phyloP scores from a whole-genome alignment of 331 rosid species.

The Phaseolus coccineus region DNA sequence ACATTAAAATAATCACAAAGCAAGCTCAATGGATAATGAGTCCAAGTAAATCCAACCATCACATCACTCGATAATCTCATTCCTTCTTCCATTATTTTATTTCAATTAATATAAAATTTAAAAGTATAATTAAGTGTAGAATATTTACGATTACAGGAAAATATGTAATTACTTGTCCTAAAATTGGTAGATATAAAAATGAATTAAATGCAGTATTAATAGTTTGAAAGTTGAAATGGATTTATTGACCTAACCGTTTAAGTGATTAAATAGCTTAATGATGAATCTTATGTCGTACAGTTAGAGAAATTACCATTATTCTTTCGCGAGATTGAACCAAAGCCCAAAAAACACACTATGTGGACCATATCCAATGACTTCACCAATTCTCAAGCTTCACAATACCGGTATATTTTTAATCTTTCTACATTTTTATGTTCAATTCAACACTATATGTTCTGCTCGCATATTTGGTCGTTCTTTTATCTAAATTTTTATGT shows the following conservation, averaged over 20 bases:
- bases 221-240: too few relatives aligned
- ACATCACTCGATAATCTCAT: not conserved
- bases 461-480: not conserved
- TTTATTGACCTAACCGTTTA: too few relatives aligned
- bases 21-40: conserved; percentile 7
- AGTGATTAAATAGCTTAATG: too few relatives aligned
- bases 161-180: too few relatives aligned
- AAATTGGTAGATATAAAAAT: not conserved
- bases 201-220: not conserved
- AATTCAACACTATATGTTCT: not conserved
- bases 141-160: not conserved
- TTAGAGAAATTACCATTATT: conserved; percentile 54
- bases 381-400: conserved; percentile 61
- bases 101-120: not conserved
- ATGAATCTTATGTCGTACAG: conserved; percentile 34
- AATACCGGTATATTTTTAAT: conserved; percentile 44
- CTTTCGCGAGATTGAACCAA: conserved; percentile 57
- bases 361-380: conserved; percentile 61
- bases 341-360: conserved; percentile 60
- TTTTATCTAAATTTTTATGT: not conserved
- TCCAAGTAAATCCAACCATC: not conserved
- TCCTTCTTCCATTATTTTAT: not conserved
- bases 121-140: not conserved
- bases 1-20: not conserved
- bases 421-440: not conserved